These are phyloP conservation scores for Amphirosellinia nigrospora DNA, from an alignment of 495 filamentous ascomycete genomes.

Conservation along the genomic window DNA sequence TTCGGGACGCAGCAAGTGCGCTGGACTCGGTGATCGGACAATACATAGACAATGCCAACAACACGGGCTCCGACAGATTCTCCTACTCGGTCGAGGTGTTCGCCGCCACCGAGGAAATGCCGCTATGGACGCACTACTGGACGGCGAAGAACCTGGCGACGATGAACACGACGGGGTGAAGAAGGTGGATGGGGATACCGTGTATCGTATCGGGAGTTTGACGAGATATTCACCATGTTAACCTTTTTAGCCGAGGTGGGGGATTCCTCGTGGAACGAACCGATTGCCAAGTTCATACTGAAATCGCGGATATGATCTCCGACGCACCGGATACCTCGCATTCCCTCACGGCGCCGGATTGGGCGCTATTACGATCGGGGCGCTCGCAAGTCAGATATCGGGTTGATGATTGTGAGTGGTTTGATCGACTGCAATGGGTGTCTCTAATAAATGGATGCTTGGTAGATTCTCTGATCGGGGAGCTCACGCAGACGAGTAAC, in stretches of 20 bases:
- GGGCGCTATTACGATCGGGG: slow-evolving; percentile 62
- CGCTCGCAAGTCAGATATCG: slow-evolving; percentile 61
- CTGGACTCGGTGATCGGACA: slow-evolving; percentile 41
- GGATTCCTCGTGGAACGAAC: slow-evolving; percentile 45
- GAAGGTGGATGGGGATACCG: slow-evolving; percentile 49
- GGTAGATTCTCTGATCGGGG: slow-evolving; percentile 50
- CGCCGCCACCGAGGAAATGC: slow-evolving; percentile 45
- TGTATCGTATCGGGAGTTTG: slow-evolving; percentile 57
- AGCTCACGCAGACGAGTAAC: slow-evolving; percentile 46
- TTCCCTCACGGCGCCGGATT: slow-evolving; percentile 49
- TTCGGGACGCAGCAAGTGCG: slow-evolving; percentile 33
- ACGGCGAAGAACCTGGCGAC: slow-evolving; percentile 49
- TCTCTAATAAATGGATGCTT: slow-evolving; percentile 19
- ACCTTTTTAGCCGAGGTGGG: slow-evolving; percentile 48
- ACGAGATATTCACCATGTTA: slow-evolving; percentile 58
- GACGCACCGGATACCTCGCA: slow-evolving; percentile 47
- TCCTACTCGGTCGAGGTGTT: slow-evolving; percentile 59
- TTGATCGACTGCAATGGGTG: not conserved
- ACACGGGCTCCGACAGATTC: slow-evolving; percentile 43
- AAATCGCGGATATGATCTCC: slow-evolving; percentile 49
- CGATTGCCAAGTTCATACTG: slow-evolving; percentile 58
- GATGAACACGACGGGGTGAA: slow-evolving; percentile 48
- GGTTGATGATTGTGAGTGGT: slow-evolving; percentile 49
- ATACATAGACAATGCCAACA: slow-evolving; percentile 45
- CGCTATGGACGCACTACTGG: slow-evolving; percentile 55